Conservation (phyloP, 352 stramenopile species). For the Phytophthora colocasiae region DNA sequence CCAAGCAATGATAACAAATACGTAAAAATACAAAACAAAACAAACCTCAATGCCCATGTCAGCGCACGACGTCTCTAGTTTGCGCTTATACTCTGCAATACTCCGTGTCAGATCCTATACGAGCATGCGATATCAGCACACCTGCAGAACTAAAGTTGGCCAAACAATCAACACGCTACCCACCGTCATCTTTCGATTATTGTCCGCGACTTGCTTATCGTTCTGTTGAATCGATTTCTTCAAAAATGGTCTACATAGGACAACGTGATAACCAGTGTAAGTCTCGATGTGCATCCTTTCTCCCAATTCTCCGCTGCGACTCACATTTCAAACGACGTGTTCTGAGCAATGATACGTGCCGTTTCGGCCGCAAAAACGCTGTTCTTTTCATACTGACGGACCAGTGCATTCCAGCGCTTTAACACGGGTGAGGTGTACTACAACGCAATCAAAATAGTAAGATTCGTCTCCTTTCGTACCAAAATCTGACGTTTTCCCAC, state of each 20-base stretch:
- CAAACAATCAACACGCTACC: constrained; percentile 6
- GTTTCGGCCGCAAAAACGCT: constrained; percentile 78
- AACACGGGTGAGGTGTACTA: constrained; percentile 82
- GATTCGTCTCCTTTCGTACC: background rate
- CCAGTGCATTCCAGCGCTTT: constrained; percentile 71
- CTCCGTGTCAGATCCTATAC: constrained; percentile 69
- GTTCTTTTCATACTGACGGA: constrained; percentile 82
- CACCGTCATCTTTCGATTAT: constrained; percentile 80
- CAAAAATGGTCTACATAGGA: constrained; percentile 63
- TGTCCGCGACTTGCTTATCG: constrained; percentile 82
- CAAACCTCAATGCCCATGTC: constrained; percentile 62
- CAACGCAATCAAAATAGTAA: background rate
- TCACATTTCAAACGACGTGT: constrained; percentile 84
- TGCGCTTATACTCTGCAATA: constrained; percentile 79
- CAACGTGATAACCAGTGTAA: constrained; percentile 12
- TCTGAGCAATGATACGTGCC: constrained; percentile 77
- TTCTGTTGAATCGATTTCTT: constrained; percentile 84
- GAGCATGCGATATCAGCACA: background rate
- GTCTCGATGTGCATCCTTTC: background rate
- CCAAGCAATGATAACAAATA: background rate
- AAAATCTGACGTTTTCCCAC: constrained; percentile 23
- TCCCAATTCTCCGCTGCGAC: constrained; percentile 1
- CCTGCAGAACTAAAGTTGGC: background rate
- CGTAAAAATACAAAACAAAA: constrained; percentile 20
- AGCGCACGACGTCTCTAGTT: constrained; percentile 62